phyloP scores from a whole-genome alignment of 176 grass and related monocot genomes.

The Lolium perenne region DNA sequence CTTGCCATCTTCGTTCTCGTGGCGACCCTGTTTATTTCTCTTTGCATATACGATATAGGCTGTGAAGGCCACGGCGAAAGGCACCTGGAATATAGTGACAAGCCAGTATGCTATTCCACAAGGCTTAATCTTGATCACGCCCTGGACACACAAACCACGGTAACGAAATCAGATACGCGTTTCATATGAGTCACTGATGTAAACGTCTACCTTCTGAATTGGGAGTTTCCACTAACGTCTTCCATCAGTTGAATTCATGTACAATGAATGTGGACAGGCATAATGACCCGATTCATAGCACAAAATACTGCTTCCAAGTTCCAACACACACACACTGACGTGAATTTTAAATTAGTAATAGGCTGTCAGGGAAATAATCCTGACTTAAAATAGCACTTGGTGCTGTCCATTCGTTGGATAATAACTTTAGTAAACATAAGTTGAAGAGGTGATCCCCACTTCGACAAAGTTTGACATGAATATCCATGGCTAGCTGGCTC shows the following conservation, averaged over 20 bases:
- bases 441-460: neutral
- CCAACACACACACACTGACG: no score
- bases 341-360: neutral
- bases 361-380: neutral
- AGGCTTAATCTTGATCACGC: slow-evolving; percentile 60
- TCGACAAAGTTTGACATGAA: neutral
- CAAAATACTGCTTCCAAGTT: neutral
- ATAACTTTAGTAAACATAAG: neutral
- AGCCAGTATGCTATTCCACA: slow-evolving; percentile 76
- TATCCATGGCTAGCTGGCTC: neutral
- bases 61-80: slow-evolving; percentile 72
- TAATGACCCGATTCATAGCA: neutral
- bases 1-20: slow-evolving; percentile 45
- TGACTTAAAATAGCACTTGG: slow-evolving; percentile 17
- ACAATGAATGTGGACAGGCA: slow-evolving; percentile 4
- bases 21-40: slow-evolving; percentile 42
- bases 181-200: neutral
- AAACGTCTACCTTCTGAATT: neutral
- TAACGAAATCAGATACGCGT: neutral
- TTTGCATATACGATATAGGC: slow-evolving; percentile 64
- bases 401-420: slow-evolving; percentile 9
- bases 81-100: slow-evolving; percentile 64
- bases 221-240: neutral
- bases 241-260: neutral
- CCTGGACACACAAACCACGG: slow-evolving; percentile 49